These are phyloP conservation scores for Aureobasidium namibiae DNA, from an alignment of 2,329 filamentous ascomycete genomes.

Conservation along the genomic window DNA sequence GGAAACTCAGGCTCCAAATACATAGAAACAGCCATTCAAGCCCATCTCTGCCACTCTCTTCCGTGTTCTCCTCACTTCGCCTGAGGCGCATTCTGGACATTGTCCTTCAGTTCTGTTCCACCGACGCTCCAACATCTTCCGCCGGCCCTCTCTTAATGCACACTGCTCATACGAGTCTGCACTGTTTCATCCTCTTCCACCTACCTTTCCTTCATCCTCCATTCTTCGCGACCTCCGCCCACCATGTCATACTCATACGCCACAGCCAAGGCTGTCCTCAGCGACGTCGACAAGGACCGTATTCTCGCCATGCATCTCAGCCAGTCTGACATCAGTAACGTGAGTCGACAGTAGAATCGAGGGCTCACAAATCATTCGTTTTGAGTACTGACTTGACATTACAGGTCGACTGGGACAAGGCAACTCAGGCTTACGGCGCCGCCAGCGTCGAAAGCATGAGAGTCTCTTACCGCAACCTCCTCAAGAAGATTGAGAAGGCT, in stretches of 20 bases:
- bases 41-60: background rate
- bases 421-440: slow-evolving; percentile 20
- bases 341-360: too few species aligned
- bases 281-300: slow-evolving; percentile 24
- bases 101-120: background rate
- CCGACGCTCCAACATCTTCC: background rate
- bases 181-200: background rate
- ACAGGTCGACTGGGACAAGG: slow-evolving; percentile 24
- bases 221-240: background rate
- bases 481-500: slow-evolving; percentile 24
- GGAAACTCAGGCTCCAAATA: background rate
- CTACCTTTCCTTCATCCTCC: background rate
- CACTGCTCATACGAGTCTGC: background rate
- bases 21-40: background rate
- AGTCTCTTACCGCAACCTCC: slow-evolving; percentile 15
- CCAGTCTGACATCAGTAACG: slow-evolving; percentile 12
- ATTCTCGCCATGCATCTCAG: slow-evolving; percentile 22
- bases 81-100: too few species aligned
- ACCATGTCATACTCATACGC: slow-evolving; percentile 21
- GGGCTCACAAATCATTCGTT: background rate
- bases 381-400: background rate
- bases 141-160: background rate
- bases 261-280: slow-evolving; percentile 19
- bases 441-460: slow-evolving; percentile 22
- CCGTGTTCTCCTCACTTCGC: background rate